Conservation (phyloP, 176 grass and related monocot species). For the Luzula sylvatica region DNA sequence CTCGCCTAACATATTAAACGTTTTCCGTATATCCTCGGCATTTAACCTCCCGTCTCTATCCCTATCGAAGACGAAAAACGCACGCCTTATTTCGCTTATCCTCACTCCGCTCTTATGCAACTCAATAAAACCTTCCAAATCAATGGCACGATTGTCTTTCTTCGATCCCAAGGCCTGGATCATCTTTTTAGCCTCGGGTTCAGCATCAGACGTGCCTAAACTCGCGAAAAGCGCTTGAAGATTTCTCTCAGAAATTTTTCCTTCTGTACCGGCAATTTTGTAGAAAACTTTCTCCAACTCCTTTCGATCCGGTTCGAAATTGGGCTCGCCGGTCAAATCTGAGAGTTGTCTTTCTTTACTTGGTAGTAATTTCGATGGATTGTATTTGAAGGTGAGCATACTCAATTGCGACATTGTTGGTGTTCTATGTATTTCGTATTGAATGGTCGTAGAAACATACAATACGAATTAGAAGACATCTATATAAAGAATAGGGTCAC, state of each 20-base stretch:
- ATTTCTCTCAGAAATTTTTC: constrained; percentile 21
- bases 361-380: constrained; percentile 36
- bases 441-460: background rate
- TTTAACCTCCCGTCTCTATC: constrained; percentile 51
- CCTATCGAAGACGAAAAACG: constrained; percentile 53
- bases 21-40: constrained; percentile 37
- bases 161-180: constrained; percentile 31
- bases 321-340: constrained; percentile 21
- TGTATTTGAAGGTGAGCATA: constrained; percentile 60
- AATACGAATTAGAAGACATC: background rate
- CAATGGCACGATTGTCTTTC: constrained; percentile 33
- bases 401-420: constrained; percentile 40
- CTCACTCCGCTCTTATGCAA: constrained; percentile 53
- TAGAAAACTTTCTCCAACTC: constrained; percentile 59
- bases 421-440: background rate
- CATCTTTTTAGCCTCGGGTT: constrained; percentile 42
- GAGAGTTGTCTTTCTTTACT: constrained; percentile 33
- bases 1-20: constrained; percentile 39
- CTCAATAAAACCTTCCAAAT: constrained; percentile 62
- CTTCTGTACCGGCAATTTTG: constrained; percentile 24
- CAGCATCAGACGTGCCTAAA: constrained; percentile 39
- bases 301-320: constrained; percentile 31
- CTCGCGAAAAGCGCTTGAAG: constrained; percentile 26
- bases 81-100: constrained; percentile 37
- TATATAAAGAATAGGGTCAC: constrained; percentile 3